Conservation (phyloP, 257 asterid species). For the Lithospermum erythrorhizon region DNA sequence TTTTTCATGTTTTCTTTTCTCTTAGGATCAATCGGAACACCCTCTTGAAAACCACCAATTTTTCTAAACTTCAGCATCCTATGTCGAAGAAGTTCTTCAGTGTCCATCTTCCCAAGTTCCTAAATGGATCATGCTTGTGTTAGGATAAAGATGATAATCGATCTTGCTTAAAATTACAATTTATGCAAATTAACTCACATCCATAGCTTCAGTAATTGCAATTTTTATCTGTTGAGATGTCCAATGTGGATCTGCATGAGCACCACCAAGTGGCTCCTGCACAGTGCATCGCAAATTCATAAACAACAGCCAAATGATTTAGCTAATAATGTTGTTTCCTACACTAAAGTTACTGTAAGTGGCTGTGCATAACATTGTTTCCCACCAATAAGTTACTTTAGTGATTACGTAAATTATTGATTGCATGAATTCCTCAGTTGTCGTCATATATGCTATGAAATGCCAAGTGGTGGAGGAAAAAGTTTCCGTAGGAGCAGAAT, state of each 20-base stretch:
- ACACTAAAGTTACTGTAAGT: too few species aligned
- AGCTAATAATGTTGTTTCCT: too few species aligned
- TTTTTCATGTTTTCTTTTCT: slow-evolving; percentile 56
- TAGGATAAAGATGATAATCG: slow-evolving; percentile 11
- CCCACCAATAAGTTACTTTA: too few species aligned
- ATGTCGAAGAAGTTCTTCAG: slow-evolving; percentile 49
- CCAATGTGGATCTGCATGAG: slow-evolving; percentile 89
- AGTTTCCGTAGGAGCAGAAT: too few species aligned
- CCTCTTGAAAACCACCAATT: slow-evolving; percentile 62
- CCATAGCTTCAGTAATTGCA: slow-evolving; percentile 74
- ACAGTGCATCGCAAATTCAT: slow-evolving; percentile 8
- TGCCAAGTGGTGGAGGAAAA: too few species aligned
- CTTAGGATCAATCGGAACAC: slow-evolving; percentile 53
- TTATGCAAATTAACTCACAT: slow-evolving; percentile 46
- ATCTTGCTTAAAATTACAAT: slow-evolving; percentile 7
- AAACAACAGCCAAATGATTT: background rate
- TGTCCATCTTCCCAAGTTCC: slow-evolving; percentile 75
- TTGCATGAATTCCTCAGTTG: too few species aligned
- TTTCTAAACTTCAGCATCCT: slow-evolving; percentile 62
- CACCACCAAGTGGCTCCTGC: slow-evolving; percentile 99
- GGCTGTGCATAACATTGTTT: too few species aligned
- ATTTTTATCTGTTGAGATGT: slow-evolving; percentile 84
- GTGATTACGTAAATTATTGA: too few species aligned
- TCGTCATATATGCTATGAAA: too few species aligned
- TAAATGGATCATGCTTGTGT: slow-evolving; percentile 21